phyloP scores from a whole-genome alignment of 2,329 filamentous ascomycete genomes.

The Emydomyces testavorans region DNA sequence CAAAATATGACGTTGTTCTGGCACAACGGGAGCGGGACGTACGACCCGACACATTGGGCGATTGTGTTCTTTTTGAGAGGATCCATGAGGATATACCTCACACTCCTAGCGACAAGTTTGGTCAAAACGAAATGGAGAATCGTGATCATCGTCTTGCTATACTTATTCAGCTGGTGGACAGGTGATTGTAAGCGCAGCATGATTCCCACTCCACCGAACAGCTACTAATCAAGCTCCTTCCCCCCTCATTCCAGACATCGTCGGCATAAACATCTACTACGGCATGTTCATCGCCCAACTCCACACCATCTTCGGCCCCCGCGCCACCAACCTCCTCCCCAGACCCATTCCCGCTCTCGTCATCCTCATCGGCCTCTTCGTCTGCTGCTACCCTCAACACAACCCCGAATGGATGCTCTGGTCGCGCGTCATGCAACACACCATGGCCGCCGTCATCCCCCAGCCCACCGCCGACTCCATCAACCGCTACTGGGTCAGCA shows the following conservation, averaged over 20 bases:
- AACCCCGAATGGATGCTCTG: slow-evolving; percentile 19
- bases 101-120: slow-evolving; percentile 32
- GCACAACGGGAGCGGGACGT: slow-evolving; percentile 31
- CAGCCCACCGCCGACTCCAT: slow-evolving; percentile 13
- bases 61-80: slow-evolving; percentile 33
- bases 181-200: slow-evolving; percentile 18
- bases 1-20: slow-evolving; percentile 22
- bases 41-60: slow-evolving; percentile 36
- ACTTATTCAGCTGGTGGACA: slow-evolving; percentile 29
- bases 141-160: slow-evolving; percentile 28
- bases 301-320: slow-evolving; percentile 16
- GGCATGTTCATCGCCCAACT: slow-evolving; percentile 23
- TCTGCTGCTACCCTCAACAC: slow-evolving; percentile 20
- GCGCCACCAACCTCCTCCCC: slow-evolving; percentile 17
- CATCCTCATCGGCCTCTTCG: slow-evolving; percentile 19
- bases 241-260: slow-evolving; percentile 15
- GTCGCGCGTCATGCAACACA: slow-evolving; percentile 16
- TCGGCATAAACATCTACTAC: slow-evolving; percentile 20
- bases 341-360: slow-evolving; percentile 16
- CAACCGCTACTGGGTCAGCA: slow-evolving; percentile 19
- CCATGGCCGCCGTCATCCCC: slow-evolving; percentile 16
- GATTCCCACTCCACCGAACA: background rate
- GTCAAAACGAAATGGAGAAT: slow-evolving; percentile 29
- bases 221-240: background rate
- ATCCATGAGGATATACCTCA: slow-evolving; percentile 34